These are phyloP conservation scores for Boletellus ananas DNA, from an alignment of 768 basidiomycete species.

Conservation along the genomic window DNA sequence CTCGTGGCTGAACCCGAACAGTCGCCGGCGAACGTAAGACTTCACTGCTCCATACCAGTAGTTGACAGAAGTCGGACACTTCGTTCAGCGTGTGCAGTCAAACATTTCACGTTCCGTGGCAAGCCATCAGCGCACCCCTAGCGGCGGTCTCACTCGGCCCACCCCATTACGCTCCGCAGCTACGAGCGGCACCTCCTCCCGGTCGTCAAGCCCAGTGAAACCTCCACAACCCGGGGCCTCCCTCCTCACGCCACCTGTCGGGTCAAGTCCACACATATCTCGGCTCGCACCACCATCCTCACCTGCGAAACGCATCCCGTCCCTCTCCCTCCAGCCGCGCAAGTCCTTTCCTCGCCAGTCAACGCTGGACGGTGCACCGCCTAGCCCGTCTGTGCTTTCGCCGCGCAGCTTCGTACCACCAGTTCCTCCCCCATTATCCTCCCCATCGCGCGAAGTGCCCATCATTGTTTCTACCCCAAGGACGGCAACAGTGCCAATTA, in stretches of 20 bases:
- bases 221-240: slow-evolving; percentile 24
- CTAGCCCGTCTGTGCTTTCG: slow-evolving; percentile 25
- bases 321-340: slow-evolving; percentile 46
- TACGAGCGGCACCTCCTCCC: slow-evolving; percentile 43
- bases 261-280: slow-evolving; percentile 23
- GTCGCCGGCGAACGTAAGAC: slow-evolving; percentile 24
- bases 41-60: not conserved
- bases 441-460: slow-evolving; percentile 21
- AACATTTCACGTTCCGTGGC: slow-evolving; percentile 29
- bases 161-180: slow-evolving; percentile 37
- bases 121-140: slow-evolving; percentile 64
- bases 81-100: slow-evolving; percentile 26
- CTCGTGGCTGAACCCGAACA: slow-evolving; percentile 36
- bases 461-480: slow-evolving; percentile 24
- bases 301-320: slow-evolving; percentile 54
- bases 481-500: slow-evolving; percentile 37
- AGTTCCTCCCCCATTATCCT: slow-evolving; percentile 1
- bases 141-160: slow-evolving; percentile 40
- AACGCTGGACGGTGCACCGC: slow-evolving; percentile 33
- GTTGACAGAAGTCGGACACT: not conserved
- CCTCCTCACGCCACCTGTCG: slow-evolving; percentile 29
- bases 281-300: slow-evolving; percentile 41
- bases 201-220: slow-evolving; percentile 64
- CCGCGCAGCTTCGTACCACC: slow-evolving; percentile 26
- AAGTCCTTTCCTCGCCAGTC: slow-evolving; percentile 47